phyloP scores from a whole-genome alignment of 2,329 filamentous ascomycete species.

The Neobulgaria alba region DNA sequence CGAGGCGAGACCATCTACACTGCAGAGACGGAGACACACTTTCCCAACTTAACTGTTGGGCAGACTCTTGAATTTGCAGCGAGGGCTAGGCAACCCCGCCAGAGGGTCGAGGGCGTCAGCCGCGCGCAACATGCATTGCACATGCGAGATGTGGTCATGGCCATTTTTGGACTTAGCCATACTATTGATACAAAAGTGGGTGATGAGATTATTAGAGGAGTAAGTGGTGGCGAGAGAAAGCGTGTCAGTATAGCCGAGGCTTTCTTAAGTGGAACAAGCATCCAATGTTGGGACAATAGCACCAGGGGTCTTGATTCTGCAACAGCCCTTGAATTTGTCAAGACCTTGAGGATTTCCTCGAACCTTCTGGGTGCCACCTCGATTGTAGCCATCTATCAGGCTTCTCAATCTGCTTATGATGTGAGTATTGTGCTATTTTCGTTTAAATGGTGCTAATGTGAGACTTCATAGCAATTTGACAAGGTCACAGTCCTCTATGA shows the following conservation, averaged over 20 bases:
- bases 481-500: conserved; percentile 71
- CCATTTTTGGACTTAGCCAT: conserved; percentile 72
- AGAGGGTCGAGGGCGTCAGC: conserved; percentile 33
- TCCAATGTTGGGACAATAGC: conserved; percentile 63
- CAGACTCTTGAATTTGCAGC: conserved; percentile 70
- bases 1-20: conserved; percentile 70
- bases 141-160: conserved; percentile 60
- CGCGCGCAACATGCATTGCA: conserved; percentile 54
- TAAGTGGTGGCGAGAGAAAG: conserved; percentile 63
- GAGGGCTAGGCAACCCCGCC: conserved; percentile 47
- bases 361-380: conserved; percentile 54
- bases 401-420: conserved; percentile 24
- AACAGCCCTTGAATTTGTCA: conserved; percentile 63
- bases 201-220: conserved; percentile 50
- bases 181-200: conserved; percentile 68
- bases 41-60: conserved; percentile 66
- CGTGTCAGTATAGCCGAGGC: conserved; percentile 74
- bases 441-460: background rate
- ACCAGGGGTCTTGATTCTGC: conserved; percentile 59
- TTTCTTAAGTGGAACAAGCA: conserved; percentile 43
- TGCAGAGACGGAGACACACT: conserved; percentile 67
- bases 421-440: background rate
- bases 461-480: conserved; percentile 42
- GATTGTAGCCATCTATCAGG: conserved; percentile 62
- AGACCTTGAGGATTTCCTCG: conserved; percentile 54